phyloP scores from a whole-genome alignment of 345 rosid genomes.

The Abelmoschus esculentus region DNA sequence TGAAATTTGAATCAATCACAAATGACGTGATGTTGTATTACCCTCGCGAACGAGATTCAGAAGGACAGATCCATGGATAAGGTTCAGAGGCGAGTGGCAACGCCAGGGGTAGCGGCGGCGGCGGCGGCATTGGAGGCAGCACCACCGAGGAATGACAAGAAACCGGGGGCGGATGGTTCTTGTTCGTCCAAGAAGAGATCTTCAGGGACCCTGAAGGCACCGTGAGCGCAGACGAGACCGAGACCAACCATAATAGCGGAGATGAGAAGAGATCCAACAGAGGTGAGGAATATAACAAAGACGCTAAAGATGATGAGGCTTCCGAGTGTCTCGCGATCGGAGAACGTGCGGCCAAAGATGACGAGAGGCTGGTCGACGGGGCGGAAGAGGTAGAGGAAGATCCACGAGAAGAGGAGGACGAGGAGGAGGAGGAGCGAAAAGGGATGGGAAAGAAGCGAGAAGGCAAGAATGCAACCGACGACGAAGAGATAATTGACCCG shows the following conservation, averaged over 20 bases:
- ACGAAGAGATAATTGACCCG: constrained; percentile 43
- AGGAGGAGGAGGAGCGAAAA: constrained; percentile 59
- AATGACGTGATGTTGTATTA: not conserved
- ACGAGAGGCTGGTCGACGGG: constrained; percentile 65
- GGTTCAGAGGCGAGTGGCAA: constrained; percentile 41
- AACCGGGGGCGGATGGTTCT: constrained; percentile 54
- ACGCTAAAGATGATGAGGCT: constrained; percentile 44
- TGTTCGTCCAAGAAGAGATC: constrained; percentile 76
- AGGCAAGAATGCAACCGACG: constrained; percentile 31
- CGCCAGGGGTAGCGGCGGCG: constrained; percentile 44
- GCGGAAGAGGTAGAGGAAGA: constrained; percentile 72
- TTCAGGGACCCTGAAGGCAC: constrained; percentile 60
- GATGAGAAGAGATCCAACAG: constrained; percentile 64
- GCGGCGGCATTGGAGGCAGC: constrained; percentile 57
- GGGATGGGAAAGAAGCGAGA: constrained; percentile 55
- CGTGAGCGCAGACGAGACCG: constrained; percentile 66
- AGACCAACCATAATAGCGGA: constrained; percentile 60
- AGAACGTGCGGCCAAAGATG: constrained; percentile 46
- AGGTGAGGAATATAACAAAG: constrained; percentile 59
- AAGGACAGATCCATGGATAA: constrained; percentile 4
- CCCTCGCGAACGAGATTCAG: constrained; percentile 1
- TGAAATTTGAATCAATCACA: not conserved
- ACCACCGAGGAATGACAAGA: constrained; percentile 70
- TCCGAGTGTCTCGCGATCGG: constrained; percentile 70
- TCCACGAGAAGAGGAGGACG: constrained; percentile 62